Base-by-base conservation (phyloP, 768 basidiomycete genomes). In the Leccinellum rugosiceps region DNA sequence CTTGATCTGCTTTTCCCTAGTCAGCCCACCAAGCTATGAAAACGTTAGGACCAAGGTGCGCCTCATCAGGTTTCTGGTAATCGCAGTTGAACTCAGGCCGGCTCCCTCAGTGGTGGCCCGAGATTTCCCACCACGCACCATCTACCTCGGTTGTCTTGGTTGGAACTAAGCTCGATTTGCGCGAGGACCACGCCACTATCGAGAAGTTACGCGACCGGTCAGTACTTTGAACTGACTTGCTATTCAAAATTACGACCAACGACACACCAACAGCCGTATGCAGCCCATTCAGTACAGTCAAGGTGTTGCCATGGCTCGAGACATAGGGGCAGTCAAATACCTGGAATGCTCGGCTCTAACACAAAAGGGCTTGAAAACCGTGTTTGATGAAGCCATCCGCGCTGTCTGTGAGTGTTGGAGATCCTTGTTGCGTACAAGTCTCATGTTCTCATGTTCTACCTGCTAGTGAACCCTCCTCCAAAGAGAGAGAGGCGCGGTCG, bases 301-400 rank as follows among this genome's bases (percentile, higher is more conserved):
- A 74, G 97, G 94, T 55, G 86, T 92, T 47, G 80, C 86, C 47
- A 94, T 97, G 87, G 85, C 86, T 58, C 88, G 89, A 70, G 97
- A 98, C 66, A 94, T 99, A 63, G 89, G 88, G 25, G 97, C 96
- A 32, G 92, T 98, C 63, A 95, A 95, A 75, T 97, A 97, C 68
- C 77, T 97, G 57, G 94, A 97, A 74, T 97, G 94, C 74, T 96
- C 94, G 28, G 94, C 95, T 32, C 78, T 96, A 68, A 98, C 96
- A 48, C 97, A 98, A 80, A 97, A 98, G 76, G 96, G 96, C 15
- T 78, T 99, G 70, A 99, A 99, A 84, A 95, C 90, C 57, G 97
- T 99, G 45, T 99, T 99, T 71, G 97, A 98, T 73, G 97, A 98
- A 75, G 97, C 97, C 44, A 98, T 99, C 67, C 86, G 97, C 54